phyloP scores from a whole-genome alignment of 2,329 filamentous ascomycete species.

The Ceratocystis diversiconidia region DNA sequence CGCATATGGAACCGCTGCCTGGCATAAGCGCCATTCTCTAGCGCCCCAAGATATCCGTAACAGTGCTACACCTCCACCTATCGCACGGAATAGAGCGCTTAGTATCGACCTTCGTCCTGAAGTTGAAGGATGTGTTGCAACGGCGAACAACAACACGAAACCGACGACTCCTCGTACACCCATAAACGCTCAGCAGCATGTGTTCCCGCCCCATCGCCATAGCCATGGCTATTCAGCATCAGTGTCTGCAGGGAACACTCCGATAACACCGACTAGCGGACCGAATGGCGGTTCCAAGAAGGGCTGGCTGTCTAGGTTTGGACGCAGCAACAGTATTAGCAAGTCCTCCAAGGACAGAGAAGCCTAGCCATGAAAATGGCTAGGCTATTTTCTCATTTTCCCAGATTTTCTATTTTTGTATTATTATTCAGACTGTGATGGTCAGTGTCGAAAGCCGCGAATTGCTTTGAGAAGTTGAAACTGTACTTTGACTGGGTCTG shows the following conservation, averaged over 20 bases:
- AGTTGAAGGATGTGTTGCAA: neutral
- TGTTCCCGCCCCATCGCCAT: conserved; percentile 10
- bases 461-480: neutral
- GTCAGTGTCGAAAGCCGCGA: neutral
- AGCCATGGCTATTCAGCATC: conserved; percentile 12
- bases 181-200: conserved; percentile 2
- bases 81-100: conserved; percentile 31
- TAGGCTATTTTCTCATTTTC: neutral
- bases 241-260: conserved; percentile 6
- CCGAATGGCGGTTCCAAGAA: conserved; percentile 14
- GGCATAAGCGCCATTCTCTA: conserved; percentile 25
- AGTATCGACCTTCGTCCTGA: conserved; percentile 14
- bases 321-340: conserved; percentile 16
- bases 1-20: conserved; percentile 29
- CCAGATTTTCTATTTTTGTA: conserved; percentile 3
- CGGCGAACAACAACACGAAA: neutral
- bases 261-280: conserved; percentile 4
- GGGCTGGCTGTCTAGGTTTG: conserved; percentile 17
- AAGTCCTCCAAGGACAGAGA: conserved; percentile 11
- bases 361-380: neutral
- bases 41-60: conserved; percentile 30
- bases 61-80: conserved; percentile 43
- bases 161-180: conserved; percentile 11
- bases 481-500: neutral
- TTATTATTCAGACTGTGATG: conserved; percentile 1